Evolutionary conservation across 208 protist species (phyloP), one percentile per base, ranked within the genome.

Genomic region (Trypanosomatidae sp.): DNA sequence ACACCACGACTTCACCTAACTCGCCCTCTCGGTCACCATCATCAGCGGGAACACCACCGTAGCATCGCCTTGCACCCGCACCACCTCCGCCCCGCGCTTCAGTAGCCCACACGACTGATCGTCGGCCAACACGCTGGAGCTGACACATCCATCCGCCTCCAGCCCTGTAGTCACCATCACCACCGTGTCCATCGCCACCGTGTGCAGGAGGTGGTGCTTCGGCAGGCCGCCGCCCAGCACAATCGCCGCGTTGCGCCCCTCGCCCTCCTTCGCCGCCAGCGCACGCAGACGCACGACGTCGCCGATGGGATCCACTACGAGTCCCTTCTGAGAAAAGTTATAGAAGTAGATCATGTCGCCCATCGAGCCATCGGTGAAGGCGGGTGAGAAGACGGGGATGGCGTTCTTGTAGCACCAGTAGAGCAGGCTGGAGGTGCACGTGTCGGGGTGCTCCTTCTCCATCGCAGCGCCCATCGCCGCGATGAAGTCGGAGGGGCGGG

Each of bases 271-370:
- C 55, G 69, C 62, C 25, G 80, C 74, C 22, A 77, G 55, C 8
- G 49, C 46, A 12, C 86, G 83, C 67, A 98, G 79, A 41, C 77
- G 81, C 62, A 73, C 75, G 22, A 98, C 86, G 68, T 99, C 98
- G 41, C 62, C 36, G 3, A 98, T 80, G 3, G 99, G 84, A 81
- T 99, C 99, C 1, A 99, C 76, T 0, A 99, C 87, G 15, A 99
- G 87, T 4, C 98, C 98, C 41, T 98, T 98, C 10, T 98, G 92
- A 4, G 93, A 97, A 56, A 97, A 99, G 25, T 97, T 99, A 85
- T 99, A 98, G 81, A 99, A 99, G 85, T 98, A 99, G 55, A 99
- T 94, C 99, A 99, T 99, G 84, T 99, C 99, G 25, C 99, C 99
- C 69, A 99, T 98, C 7, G 97, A 99, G 12, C 98, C 98, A 73